Evolutionary conservation across 345 rosid genomes (phyloP).

Genomic region (Hypericum perforatum): DNA sequence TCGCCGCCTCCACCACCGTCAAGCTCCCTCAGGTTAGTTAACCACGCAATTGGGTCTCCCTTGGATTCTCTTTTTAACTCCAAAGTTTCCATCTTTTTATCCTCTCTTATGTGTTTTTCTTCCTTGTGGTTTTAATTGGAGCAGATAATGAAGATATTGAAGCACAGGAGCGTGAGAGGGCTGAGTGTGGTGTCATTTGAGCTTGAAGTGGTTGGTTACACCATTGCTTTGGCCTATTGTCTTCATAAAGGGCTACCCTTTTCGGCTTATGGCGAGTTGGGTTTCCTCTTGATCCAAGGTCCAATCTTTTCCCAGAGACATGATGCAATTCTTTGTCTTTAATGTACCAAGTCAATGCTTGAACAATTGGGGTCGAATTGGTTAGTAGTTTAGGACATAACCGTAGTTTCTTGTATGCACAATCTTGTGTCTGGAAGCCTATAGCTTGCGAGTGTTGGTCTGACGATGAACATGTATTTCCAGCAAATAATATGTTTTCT

Average conservation of each 20-base stretch:
- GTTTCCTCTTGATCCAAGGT: constrained; percentile 85
- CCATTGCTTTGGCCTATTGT: constrained; percentile 85
- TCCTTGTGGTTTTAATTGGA: background rate
- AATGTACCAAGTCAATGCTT: background rate
- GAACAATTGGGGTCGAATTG: too few relatives aligned
- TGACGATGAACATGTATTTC: too few relatives aligned
- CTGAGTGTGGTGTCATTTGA: constrained; percentile 73
- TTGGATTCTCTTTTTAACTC: background rate
- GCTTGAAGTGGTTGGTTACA: constrained; percentile 85
- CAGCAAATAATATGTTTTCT: too few relatives aligned
- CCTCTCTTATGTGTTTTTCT: background rate
- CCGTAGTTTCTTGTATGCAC: too few relatives aligned
- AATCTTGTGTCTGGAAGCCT: too few relatives aligned
- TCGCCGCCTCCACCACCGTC: constrained; percentile 90
- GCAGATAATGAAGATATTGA: constrained; percentile 79
- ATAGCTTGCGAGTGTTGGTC: too few relatives aligned
- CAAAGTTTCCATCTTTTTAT: background rate
- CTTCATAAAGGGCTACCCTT: constrained; percentile 88
- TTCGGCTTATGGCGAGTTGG: constrained; percentile 89
- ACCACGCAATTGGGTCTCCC: background rate
- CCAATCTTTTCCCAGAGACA: background rate
- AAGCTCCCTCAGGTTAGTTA: constrained; percentile 71
- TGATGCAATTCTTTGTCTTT: background rate
- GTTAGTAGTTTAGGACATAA: too few relatives aligned
- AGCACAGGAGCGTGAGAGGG: constrained; percentile 69